A percentile compares a stretch with the other conserved stretches of the same genome.
Evolutionary conservation across 2,329 filamentous ascomycete genomes (phyloP).

Genomic region (Achaetomium macrosporum): DNA sequence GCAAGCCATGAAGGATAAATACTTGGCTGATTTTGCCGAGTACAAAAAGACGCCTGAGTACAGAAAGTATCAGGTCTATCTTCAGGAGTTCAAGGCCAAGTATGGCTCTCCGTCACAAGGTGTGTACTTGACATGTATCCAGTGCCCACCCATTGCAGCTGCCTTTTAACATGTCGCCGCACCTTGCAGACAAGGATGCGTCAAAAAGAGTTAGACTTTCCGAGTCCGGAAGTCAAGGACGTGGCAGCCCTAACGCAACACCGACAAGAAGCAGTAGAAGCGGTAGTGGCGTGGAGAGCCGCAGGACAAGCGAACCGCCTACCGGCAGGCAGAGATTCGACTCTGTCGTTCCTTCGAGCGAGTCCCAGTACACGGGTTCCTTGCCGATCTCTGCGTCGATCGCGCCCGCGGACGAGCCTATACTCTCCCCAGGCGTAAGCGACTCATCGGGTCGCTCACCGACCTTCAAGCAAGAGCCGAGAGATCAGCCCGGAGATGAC

Average conservation of each 20-base stretch:
- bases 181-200: constrained; percentile 39
- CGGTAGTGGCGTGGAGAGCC: constrained; percentile 44
- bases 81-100: constrained; percentile 72
- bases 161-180: not conserved
- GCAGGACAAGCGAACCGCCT: constrained; percentile 45
- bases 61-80: constrained; percentile 62
- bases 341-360: constrained; percentile 42
- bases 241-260: constrained; percentile 38
- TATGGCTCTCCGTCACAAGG: constrained; percentile 55
- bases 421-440: constrained; percentile 38
- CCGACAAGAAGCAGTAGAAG: constrained; percentile 35
- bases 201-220: constrained; percentile 45
- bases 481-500: constrained; percentile 23
- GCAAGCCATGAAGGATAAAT: constrained; percentile 67
- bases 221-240: constrained; percentile 33
- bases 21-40: constrained; percentile 63
- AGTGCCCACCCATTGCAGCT: not conserved
- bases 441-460: constrained; percentile 29
- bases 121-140: constrained; percentile 28
- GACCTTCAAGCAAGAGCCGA: constrained; percentile 23
- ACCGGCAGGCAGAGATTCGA: constrained; percentile 41
- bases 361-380: constrained; percentile 40
- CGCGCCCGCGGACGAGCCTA: constrained; percentile 37
- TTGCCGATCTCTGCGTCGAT: constrained; percentile 32
- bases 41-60: constrained; percentile 74